Percentiles rank a stretch among this genome's conserved stretches.
Evolutionary conservation across 176 grass and related monocot genomes (phyloP).

Genomic region (Hyparrhenia diplandra): DNA sequence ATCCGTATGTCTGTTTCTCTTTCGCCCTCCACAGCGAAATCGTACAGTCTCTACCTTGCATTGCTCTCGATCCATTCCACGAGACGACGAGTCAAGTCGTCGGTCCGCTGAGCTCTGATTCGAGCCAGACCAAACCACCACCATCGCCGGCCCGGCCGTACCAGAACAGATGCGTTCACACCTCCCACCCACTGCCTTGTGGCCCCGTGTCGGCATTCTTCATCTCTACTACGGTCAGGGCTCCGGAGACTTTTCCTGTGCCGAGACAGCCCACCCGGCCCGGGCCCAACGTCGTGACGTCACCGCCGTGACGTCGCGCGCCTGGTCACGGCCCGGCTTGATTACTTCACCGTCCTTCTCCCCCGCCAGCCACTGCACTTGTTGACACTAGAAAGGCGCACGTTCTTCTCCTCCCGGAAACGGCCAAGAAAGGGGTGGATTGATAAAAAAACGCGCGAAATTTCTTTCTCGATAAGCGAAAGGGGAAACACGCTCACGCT

Average conservation of each 20-base stretch:
- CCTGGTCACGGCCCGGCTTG: constrained; percentile 16
- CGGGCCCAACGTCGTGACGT: background rate
- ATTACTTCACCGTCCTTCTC: background rate
- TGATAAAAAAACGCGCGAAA: background rate
- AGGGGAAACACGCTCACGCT: background rate
- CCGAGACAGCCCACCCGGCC: background rate
- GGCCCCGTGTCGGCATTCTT: background rate
- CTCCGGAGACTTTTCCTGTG: no score
- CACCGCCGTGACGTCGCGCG: constrained; percentile 18
- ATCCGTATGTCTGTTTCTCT: no score
- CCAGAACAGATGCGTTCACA: no score
- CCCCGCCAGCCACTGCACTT: background rate
- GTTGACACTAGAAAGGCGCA: background rate
- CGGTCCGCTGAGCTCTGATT: no score
- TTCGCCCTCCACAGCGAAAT: no score
- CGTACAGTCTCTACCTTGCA: no score
- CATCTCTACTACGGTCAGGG: background rate
- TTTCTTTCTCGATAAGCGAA: background rate
- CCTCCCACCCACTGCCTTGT: background rate
- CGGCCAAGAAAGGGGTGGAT: background rate
- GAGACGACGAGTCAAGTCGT: background rate
- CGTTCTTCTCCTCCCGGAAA: background rate
- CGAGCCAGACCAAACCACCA: background rate
- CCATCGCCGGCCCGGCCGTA: no score
- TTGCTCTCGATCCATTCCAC: no score